These are phyloP conservation scores for Teratosphaeria zuluensis DNA, from an alignment of 2,329 filamentous ascomycete genomes.

Conservation along the genomic window DNA sequence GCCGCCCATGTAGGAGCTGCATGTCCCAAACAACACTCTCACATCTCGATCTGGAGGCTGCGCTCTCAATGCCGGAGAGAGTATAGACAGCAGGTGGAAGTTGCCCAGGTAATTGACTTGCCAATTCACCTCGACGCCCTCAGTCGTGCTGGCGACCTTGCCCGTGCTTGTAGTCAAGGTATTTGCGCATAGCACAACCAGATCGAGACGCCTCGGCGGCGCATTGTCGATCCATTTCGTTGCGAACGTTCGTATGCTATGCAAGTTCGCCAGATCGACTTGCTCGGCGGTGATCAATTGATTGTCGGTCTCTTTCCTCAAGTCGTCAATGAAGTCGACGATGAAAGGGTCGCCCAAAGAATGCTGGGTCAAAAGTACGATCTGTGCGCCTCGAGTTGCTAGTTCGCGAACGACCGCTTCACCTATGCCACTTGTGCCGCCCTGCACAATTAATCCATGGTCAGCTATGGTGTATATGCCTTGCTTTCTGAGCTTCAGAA, in stretches of 20 bases:
- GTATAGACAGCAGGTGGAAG: conserved; percentile 85
- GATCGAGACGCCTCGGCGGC: conserved; percentile 78
- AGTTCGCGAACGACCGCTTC: conserved; percentile 65
- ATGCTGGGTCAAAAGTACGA: conserved; percentile 80
- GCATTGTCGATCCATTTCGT: conserved; percentile 98
- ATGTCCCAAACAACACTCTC: conserved; percentile 75
- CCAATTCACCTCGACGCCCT: conserved; percentile 84
- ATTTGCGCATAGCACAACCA: conserved; percentile 79
- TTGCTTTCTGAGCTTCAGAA: background rate
- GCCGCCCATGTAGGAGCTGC: conserved; percentile 76
- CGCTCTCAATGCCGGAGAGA: conserved; percentile 79
- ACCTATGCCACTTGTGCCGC: conserved; percentile 88
- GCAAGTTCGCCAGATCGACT: conserved; percentile 78
- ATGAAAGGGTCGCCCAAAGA: conserved; percentile 77
- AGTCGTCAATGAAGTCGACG: conserved; percentile 82
- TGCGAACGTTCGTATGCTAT: conserved; percentile 84
- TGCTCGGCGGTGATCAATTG: conserved; percentile 90
- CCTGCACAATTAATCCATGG: conserved; percentile 34
- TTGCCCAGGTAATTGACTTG: conserved; percentile 92
- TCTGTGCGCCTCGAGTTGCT: conserved; percentile 73
- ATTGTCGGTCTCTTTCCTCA: conserved; percentile 68
- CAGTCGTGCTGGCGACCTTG: conserved; percentile 50
- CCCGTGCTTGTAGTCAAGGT: conserved; percentile 53
- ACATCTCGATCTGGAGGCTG: conserved; percentile 94
- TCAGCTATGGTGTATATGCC: background rate